Evolutionary conservation across 2,329 filamentous ascomycete genomes (phyloP), one percentile per base, ranked within the genome.

Genomic region (Colletotrichum destructivum): DNA sequence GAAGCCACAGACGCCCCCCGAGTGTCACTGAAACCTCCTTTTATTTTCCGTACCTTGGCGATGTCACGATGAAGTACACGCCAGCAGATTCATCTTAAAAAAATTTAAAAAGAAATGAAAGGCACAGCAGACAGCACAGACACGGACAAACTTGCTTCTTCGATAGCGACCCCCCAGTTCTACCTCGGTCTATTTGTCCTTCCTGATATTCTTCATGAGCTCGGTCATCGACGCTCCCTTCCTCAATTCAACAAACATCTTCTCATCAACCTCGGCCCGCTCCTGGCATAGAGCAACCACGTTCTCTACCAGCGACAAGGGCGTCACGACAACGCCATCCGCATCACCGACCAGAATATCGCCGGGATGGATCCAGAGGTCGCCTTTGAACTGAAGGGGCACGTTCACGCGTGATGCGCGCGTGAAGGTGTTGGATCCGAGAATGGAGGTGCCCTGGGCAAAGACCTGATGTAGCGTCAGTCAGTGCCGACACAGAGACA

Each of bases 361-460:
- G 1, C 77, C 78, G 0, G 79, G 78, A 38, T 79, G 73, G 2
- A 81, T 70, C 78, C 77, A 78, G 2, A 80, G 60, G n/a, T 77
- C 75, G 0, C 69, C 75, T 16, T 76, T 73, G 59, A 77, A 76
- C 18, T 77, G 75, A 7, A 80, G 64, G 0, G 78, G 76, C 8
- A 80, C 66, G 44, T 80, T 76, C 40, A 79, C 66, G 21, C 73
- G 66, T 0, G 78, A 80, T 4, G 78, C 75, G 26, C 75, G 56
- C 9, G 78, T 79, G 51, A 79, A 81, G 0, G 75, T 76, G 38
- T 79, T 79, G 3, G 78, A 79, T 9, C 79, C 78, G 2, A 80
- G 59, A 11, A 79, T 76, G 2, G 78, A 79, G 0, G 73, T 76
- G 7, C 69, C 74, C 8, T 74, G 67, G 1, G 79, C 75, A 49